phyloP scores from a whole-genome alignment of 306 rosid genomes.

The Cucurbita pepo region DNA sequence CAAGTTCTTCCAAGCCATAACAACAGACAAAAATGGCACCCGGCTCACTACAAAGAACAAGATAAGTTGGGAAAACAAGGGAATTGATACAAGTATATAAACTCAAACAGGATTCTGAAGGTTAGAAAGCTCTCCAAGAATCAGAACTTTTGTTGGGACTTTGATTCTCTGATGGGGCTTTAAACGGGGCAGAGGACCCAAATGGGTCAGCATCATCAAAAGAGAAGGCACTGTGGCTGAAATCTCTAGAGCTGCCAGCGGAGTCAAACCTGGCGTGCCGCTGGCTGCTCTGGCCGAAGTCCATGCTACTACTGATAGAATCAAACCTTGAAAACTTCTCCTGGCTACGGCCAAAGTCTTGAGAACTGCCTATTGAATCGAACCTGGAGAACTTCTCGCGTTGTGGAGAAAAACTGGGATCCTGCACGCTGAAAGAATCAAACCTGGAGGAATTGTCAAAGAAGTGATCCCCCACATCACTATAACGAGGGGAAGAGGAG shows the following conservation, averaged over 20 bases:
- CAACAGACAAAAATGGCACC: slow-evolving; percentile 31
- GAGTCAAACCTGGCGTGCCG: slow-evolving; percentile 36
- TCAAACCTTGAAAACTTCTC: slow-evolving; percentile 37
- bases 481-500: slow-evolving; percentile 72
- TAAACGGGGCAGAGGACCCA: slow-evolving; percentile 79
- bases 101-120: not conserved
- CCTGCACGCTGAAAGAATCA: slow-evolving; percentile 47
- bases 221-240: too few species aligned
- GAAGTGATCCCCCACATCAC: slow-evolving; percentile 76
- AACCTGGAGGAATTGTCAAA: slow-evolving; percentile 62
- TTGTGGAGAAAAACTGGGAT: slow-evolving; percentile 30
- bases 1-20: slow-evolving; percentile 40
- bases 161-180: slow-evolving; percentile 55
- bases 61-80: slow-evolving; percentile 20
- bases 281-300: slow-evolving; percentile 28
- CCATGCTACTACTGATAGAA: slow-evolving; percentile 40
- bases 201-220: slow-evolving; percentile 76
- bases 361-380: too few species aligned
- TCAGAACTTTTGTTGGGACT: slow-evolving; percentile 60
- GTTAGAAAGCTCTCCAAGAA: slow-evolving; percentile 75
- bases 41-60: slow-evolving; percentile 21
- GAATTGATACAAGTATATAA: not conserved
- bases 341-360: too few species aligned
- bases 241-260: slow-evolving; percentile 28
- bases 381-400: not conserved